Evolutionary conservation across 2,329 filamentous ascomycete genomes (phyloP).

Genomic region (Alternaria sp.): DNA sequence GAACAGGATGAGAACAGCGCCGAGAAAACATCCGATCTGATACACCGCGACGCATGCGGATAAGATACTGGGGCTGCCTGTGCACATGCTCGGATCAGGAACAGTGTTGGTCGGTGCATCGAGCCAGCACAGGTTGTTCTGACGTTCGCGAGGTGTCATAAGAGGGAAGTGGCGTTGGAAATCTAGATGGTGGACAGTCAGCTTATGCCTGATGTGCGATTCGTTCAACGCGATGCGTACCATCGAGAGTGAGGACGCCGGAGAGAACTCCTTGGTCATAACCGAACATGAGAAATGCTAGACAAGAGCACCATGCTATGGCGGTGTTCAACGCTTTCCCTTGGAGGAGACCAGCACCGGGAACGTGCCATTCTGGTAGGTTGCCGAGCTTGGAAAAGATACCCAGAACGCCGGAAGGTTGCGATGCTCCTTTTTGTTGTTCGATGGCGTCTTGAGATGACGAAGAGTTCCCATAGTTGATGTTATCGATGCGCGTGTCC

Average conservation of each 20-base stretch:
- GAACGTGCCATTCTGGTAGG: slow-evolving; percentile 25
- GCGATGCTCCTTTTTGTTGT: slow-evolving; percentile 4
- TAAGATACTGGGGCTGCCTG: slow-evolving; percentile 21
- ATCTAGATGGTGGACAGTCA: slow-evolving; percentile 15
- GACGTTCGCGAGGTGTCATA: slow-evolving; percentile 20
- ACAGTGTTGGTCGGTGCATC: slow-evolving; percentile 14
- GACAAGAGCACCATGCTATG: slow-evolving; percentile 25
- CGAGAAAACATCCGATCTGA: slow-evolving; percentile 51
- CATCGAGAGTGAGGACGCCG: slow-evolving; percentile 68
- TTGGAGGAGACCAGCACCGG: slow-evolving; percentile 15
- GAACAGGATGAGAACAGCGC: slow-evolving; percentile 45
- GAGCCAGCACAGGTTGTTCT: slow-evolving; percentile 20
- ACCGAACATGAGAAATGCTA: slow-evolving; percentile 52
- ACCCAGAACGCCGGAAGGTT: slow-evolving; percentile 2
- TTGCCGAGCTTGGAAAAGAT: slow-evolving; percentile 17
- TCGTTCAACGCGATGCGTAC: no score
- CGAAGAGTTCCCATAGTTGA: neutral
- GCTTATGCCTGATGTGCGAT: neutral
- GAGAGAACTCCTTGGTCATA: slow-evolving; percentile 73
- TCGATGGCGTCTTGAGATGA: neutral
- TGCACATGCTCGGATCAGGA: slow-evolving; percentile 17
- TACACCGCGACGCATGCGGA: slow-evolving; percentile 23
- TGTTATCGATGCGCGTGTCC: slow-evolving; percentile 3
- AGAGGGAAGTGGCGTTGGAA: slow-evolving; percentile 55
- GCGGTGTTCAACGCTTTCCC: slow-evolving; percentile 21